phyloP scores from a whole-genome alignment of 352 stramenopile species.

The Phytophthora constricta region DNA sequence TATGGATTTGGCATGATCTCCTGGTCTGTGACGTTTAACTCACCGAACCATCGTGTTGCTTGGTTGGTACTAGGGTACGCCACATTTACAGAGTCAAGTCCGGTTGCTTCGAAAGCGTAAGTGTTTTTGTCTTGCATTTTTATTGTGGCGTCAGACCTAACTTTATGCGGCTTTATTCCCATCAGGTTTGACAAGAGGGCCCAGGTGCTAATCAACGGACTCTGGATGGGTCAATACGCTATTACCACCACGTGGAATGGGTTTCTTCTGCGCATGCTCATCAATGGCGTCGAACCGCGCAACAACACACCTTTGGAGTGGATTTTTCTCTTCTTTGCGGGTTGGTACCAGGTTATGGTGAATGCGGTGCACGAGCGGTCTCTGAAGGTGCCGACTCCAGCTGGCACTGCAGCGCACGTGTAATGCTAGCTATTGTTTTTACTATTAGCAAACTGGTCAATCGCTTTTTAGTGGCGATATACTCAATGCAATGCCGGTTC shows the following conservation, averaged over 20 bases:
- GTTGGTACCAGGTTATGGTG: conserved; percentile 31
- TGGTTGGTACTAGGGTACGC: conserved; percentile 38
- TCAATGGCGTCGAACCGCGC: conserved; percentile 68
- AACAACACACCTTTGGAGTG: conserved; percentile 71
- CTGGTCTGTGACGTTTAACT: neutral
- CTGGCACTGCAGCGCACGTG: conserved; percentile 25
- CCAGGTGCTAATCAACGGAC: conserved; percentile 61
- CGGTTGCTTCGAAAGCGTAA: conserved; percentile 28
- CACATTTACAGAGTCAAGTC: conserved; percentile 38
- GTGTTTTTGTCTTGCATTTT: conserved; percentile 3
- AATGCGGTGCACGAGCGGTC: conserved; percentile 35
- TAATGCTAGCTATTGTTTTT: conserved; percentile 9
- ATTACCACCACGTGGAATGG: conserved; percentile 68
- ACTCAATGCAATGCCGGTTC: no score
- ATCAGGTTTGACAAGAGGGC: conserved; percentile 50
- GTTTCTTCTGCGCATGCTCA: conserved; percentile 56
- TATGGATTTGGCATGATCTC: neutral
- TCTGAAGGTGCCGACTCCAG: conserved; percentile 14
- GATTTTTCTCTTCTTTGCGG: conserved; percentile 54
- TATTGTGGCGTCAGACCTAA: neutral
- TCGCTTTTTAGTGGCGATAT: no score
- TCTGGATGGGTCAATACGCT: conserved; percentile 62
- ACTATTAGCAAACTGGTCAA: neutral
- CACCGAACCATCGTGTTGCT: neutral
- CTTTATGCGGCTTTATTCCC: neutral